Percentiles rank a stretch among this genome's conserved stretches.
These are phyloP conservation scores for Globisporangium uncinulatum DNA, from an alignment of 352 stramenopile genomes.

Conservation along the genomic window DNA sequence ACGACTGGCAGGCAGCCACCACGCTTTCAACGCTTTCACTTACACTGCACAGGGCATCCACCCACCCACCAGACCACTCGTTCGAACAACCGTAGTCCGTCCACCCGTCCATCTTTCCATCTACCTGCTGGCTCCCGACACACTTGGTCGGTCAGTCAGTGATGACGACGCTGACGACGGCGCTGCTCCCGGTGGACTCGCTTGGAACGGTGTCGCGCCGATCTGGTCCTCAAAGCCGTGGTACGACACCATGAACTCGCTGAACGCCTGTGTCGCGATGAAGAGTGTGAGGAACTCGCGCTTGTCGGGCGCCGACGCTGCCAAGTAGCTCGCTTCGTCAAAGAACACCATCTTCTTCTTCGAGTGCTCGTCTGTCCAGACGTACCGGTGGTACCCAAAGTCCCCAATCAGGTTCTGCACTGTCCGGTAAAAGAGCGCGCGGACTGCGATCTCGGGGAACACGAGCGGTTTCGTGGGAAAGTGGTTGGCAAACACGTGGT, in stretches of 20 bases:
- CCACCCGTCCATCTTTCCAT: too few relatives aligned
- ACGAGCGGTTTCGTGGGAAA: constrained; percentile 59
- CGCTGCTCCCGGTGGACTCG: neutral
- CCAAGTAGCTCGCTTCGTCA: constrained; percentile 82
- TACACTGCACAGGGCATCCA: neutral
- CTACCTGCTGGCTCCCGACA: neutral
- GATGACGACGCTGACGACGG: neutral
- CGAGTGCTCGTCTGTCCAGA: constrained; percentile 83
- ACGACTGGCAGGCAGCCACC: neutral
- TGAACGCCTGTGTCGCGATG: constrained; percentile 81
- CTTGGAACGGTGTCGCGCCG: constrained; percentile 12
- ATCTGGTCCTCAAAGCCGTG: constrained; percentile 72
- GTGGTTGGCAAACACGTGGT: constrained; percentile 66
- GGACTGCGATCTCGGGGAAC: constrained; percentile 74
- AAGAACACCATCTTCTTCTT: constrained; percentile 78
- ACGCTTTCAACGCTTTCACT: neutral
- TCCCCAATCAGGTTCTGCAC: constrained; percentile 71
- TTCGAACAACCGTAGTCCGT: neutral
- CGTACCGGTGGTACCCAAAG: constrained; percentile 81
- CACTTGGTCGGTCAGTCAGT: neutral
- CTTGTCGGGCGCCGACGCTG: constrained; percentile 61
- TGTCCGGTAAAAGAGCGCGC: constrained; percentile 52
- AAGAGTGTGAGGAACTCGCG: constrained; percentile 83
- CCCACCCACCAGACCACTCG: neutral
- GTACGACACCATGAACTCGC: constrained; percentile 78